Evolutionary conservation across 163 green algal genomes (phyloP).

Genomic region (Scenedesmus sp.): DNA sequence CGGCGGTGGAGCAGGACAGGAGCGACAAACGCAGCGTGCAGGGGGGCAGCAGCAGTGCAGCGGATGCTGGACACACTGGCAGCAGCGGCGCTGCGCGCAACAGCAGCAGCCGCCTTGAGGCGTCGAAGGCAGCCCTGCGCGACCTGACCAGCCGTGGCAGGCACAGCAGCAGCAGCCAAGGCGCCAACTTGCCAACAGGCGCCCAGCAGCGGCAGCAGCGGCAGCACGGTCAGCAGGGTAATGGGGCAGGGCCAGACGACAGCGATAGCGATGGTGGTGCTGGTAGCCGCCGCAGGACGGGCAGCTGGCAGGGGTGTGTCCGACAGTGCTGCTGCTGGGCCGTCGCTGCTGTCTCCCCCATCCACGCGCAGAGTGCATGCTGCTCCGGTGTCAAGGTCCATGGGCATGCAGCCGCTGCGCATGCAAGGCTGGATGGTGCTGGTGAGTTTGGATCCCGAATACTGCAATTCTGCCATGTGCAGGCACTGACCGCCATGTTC

Average conservation of each 20-base stretch:
- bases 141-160: background rate
- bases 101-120: background rate
- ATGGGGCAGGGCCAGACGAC: background rate
- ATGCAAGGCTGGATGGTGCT: constrained; percentile 5
- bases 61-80: background rate
- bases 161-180: background rate
- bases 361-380: constrained; percentile 29
- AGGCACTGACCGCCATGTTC: too few species aligned
- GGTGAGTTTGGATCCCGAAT: background rate
- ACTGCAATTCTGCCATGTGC: too few species aligned
- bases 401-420: constrained; percentile 5
- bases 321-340: background rate
- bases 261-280: constrained; percentile 2
- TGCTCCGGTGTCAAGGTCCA: background rate
- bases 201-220: background rate
- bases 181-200: background rate
- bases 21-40: background rate
- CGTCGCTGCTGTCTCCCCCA: constrained; percentile 32
- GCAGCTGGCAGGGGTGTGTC: background rate
- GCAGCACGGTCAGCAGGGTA: too few species aligned
- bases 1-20: background rate
- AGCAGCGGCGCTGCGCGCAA: background rate
- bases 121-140: constrained; percentile 14
- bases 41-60: background rate
- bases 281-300: background rate